Evolutionary conservation across 2,329 filamentous ascomycete species (phyloP).

Genomic region (Venturiaceae sp.): DNA sequence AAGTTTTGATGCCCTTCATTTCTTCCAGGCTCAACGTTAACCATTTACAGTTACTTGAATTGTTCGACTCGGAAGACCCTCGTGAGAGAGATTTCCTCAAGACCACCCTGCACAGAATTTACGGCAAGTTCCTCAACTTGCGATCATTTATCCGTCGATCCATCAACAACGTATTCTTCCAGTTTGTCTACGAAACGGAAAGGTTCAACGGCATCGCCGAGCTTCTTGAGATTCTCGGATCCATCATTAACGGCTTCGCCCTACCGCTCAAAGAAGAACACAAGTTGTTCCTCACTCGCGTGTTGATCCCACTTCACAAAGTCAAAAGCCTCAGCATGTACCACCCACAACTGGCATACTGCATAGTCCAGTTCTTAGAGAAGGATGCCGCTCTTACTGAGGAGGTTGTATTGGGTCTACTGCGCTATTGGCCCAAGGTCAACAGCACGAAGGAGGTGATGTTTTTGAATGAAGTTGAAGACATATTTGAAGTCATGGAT

Average conservation of each 20-base stretch:
- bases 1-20: too few species aligned
- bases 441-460: constrained; percentile 99
- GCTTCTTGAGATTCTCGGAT: constrained; percentile 89
- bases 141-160: constrained; percentile 94
- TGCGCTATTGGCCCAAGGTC: constrained; percentile 98
- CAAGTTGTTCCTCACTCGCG: constrained; percentile 92
- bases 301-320: constrained; percentile 90
- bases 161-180: constrained; percentile 99
- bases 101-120: constrained; percentile 94
- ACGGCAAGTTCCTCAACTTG: constrained; percentile 96
- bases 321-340: constrained; percentile 99
- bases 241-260: constrained; percentile 98
- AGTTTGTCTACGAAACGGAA: constrained; percentile 98
- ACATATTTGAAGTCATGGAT: constrained; percentile 99
- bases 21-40: too few species aligned
- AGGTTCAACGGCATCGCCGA: constrained; percentile 98
- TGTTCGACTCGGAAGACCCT: constrained; percentile 97
- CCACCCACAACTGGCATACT: constrained; percentile 95
- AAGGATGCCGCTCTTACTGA: constrained; percentile 96
- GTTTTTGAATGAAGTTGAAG: constrained; percentile 98
- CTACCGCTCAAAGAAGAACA: constrained; percentile 96
- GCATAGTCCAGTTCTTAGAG: constrained; percentile 96
- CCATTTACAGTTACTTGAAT: constrained; percentile 72
- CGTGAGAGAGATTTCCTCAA: constrained; percentile 95
- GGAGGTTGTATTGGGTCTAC: constrained; percentile 88